Base-by-base conservation (phyloP, 1,139 yeast genomes). In the Blastobotrys buckinghamii region DNA sequence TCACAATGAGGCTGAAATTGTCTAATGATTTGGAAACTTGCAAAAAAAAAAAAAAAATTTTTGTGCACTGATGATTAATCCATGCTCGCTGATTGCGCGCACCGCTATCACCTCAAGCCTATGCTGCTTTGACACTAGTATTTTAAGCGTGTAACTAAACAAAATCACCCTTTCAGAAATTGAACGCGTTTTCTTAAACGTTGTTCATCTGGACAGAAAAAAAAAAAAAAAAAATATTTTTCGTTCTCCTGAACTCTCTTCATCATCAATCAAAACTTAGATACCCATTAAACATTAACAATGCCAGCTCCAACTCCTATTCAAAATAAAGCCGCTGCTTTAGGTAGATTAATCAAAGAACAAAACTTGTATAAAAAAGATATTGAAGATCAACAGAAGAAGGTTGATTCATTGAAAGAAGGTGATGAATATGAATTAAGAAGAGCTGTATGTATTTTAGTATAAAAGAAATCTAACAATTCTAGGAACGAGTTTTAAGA, bases 251-350 rank as follows among this genome's bases (percentile, higher is more conserved):
- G 32, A 16, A 34, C 35, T 32, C 7, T 32, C 7, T 32, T 17
- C 7, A 5, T 15, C 7, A 5, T 17, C 7, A 5, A 7, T 5
- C 38, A 34, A 34, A 34, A 10, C 12, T 19, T 17, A 7, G 7
- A 6, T 15, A 16, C n/a, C 16, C 3, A 39, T n/a, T n/a, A n/a
- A 26, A 8, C 6, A 39, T 16, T 22, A 22, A 5, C 24, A 17
- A 42, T 42, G 39, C 44, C 39, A 42, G 77, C 90, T 1, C 96
- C 96, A 42, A 72, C 89, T 1, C 81, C 77, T 54, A 67, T 86
- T 48, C 86, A 84, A 59, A 87, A 89, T 67, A 88, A 88, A 61
- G 74, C 78, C 45, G 79, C 78, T 55, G 94, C 96, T 2, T 72
- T 89, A 47, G 77, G 77, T 55, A 75, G 96, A 53, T 73, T 90